Percentiles rank a stretch among this genome's conserved stretches.
phyloP scores from a whole-genome alignment of 2,329 filamentous ascomycete genomes.

The Phialophora expanda region DNA sequence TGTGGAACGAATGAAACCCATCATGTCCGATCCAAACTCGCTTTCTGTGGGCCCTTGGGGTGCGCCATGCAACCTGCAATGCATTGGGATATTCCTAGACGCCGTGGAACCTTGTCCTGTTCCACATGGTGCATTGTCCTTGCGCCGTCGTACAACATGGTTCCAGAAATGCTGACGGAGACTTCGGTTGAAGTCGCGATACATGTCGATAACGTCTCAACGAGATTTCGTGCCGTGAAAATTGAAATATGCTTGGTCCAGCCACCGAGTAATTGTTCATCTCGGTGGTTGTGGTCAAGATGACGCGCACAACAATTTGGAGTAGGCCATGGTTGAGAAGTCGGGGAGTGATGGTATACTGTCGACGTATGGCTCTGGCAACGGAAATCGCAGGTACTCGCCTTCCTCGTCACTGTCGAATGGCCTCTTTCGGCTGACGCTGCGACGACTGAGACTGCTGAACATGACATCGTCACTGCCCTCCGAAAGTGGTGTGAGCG shows the following conservation, averaged over 20 bases:
- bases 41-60: slow-evolving; percentile 13
- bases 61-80: slow-evolving; percentile 33
- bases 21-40: neutral
- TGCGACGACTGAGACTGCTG: slow-evolving; percentile 22
- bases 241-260: neutral
- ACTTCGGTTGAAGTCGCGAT: slow-evolving; percentile 7
- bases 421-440: slow-evolving; percentile 28
- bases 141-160: slow-evolving; percentile 19
- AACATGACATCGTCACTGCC: slow-evolving; percentile 31
- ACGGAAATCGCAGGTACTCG: slow-evolving; percentile 26
- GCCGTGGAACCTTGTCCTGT: slow-evolving; percentile 13
- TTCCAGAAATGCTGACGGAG: slow-evolving; percentile 21
- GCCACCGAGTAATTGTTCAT: neutral
- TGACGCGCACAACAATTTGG: slow-evolving; percentile 37
- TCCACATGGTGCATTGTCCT: slow-evolving; percentile 11
- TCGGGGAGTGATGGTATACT: slow-evolving; percentile 27
- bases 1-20: slow-evolving; percentile 18
- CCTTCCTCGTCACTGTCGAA: slow-evolving; percentile 35
- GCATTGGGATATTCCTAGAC: slow-evolving; percentile 31
- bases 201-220: slow-evolving; percentile 4
- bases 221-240: neutral
- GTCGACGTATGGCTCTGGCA: slow-evolving; percentile 30
- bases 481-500: slow-evolving; percentile 35
- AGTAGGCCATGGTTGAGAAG: slow-evolving; percentile 31
- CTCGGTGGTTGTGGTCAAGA: slow-evolving; percentile 25